Base-by-base conservation (phyloP, 768 basidiomycete species). In the Rhodotorula kratochvilovae region DNA sequence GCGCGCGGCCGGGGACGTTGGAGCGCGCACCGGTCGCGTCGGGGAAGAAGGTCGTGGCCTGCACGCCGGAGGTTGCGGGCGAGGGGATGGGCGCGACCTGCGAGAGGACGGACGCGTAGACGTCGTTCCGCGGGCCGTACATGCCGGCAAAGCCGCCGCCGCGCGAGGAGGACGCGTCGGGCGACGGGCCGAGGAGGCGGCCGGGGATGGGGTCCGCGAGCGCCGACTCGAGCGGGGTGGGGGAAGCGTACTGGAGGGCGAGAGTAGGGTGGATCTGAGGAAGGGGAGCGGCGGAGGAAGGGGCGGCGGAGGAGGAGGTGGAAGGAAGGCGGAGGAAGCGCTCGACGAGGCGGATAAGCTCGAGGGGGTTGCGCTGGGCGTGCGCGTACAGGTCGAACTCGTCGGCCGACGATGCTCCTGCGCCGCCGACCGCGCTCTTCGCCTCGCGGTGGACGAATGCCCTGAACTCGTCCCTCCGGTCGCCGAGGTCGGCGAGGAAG, bases 31-130 rank as follows among this genome's bases (percentile, higher is more conserved):
- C 61, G 1, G 57, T 21, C 4, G 65, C 63, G 66, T 75, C 74
- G 48, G 74, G 74, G 74, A 67, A 75, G 45, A 66, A 75, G 58
- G 62, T 72, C 31, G 74, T 75, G 23, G 64, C 1, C 5, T 61
- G 12, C 36, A 17, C n/a, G n/a, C 39, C 45, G 23, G 29, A 56
- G 31, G 62, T 29, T 39, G 66, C 27, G 11, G 58, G 33, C 11
- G 50, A 45, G 17, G 43, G 50, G 53, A 72, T 36, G 59, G 45
- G 29, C 39, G 71, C 35, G 23, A 72, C 36, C 43, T 66, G 67
- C 48, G 70, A 71, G n/a, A 75, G 64, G 55, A 75, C 53, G 23
- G 70, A 69, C 7, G 73, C 55, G 67, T 63, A 66, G n/a, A 59
- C 58, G 48, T 58, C 29, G 50, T 51, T 45, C 36, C 36, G 25